Conservation (phyloP, 1,284 basidiomycete species). For the Microbotryum scabiosae region DNA sequence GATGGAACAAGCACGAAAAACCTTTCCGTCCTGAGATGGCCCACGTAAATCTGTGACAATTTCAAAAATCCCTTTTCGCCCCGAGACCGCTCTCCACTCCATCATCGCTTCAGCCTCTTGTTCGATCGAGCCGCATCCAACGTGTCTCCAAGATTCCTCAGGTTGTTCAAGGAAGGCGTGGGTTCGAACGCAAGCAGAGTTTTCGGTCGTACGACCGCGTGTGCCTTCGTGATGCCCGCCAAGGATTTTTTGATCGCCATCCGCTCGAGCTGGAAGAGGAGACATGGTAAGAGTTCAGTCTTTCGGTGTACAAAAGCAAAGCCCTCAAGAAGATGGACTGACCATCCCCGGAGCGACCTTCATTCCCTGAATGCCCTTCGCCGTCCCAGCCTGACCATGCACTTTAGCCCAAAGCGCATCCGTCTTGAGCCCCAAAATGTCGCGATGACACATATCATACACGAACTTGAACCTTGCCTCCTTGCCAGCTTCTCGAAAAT, state of each 20-base stretch:
- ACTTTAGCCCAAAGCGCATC: slow-evolving; percentile 11
- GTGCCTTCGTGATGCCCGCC: slow-evolving; percentile 6
- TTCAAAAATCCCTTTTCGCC: no score
- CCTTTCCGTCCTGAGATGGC: no score
- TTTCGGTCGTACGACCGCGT: slow-evolving; percentile 5
- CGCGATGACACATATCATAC: slow-evolving; percentile 20
- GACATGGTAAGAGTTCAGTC: not conserved
- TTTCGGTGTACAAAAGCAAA: no score
- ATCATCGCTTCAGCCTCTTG: no score
- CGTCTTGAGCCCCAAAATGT: slow-evolving; percentile 11
- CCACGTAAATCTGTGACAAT: no score
- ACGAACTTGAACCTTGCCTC: slow-evolving; percentile 6
- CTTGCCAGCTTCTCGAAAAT: not conserved
- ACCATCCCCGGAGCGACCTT: slow-evolving; percentile 20
- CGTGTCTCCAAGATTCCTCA: no score
- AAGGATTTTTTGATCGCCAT: slow-evolving; percentile 1
- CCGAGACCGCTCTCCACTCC: no score
- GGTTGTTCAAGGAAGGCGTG: no score
- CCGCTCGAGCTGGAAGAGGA: slow-evolving; percentile 12
- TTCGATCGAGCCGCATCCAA: no score
- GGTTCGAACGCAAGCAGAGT: not conserved
- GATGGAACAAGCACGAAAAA: no score
- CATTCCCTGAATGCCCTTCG: slow-evolving; percentile 13
- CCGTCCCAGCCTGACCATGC: not conserved
- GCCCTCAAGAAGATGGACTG: not conserved